phyloP scores from a whole-genome alignment of 148 eudicot genomes.

The Heliamphora exappendiculata region DNA sequence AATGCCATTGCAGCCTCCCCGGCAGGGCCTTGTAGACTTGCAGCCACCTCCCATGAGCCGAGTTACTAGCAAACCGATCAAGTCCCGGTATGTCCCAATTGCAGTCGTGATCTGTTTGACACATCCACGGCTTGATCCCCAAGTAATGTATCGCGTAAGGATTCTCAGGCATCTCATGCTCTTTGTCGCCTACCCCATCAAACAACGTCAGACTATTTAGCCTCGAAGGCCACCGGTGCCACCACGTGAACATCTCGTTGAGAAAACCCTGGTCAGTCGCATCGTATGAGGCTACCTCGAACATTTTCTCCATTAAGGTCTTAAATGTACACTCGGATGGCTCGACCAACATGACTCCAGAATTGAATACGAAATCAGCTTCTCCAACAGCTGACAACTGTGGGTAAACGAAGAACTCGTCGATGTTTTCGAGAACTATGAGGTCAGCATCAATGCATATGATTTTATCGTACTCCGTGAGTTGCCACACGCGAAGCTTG shows the following conservation, averaged over 20 bases:
- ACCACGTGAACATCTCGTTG: constrained; percentile 59
- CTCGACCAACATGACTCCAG: constrained; percentile 63
- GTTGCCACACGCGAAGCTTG: constrained; percentile 62
- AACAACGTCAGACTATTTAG: constrained; percentile 39
- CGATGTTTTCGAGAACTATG: constrained; percentile 41
- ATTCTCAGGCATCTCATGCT: constrained; percentile 24
- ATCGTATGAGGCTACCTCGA: constrained; percentile 33
- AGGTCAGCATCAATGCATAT: constrained; percentile 62
- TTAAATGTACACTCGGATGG: constrained; percentile 56
- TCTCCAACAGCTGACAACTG: constrained; percentile 47
- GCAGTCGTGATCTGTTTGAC: constrained; percentile 54
- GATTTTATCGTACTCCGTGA: constrained; percentile 51
- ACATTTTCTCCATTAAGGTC: constrained; percentile 32
- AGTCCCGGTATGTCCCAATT: constrained; percentile 43
- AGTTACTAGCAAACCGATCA: constrained; percentile 39
- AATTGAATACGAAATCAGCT: constrained; percentile 37
- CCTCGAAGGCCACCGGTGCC: constrained; percentile 48
- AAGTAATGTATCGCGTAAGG: constrained; percentile 46
- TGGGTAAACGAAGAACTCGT: constrained; percentile 47
- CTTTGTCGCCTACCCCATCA: not conserved
- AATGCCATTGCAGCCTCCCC: constrained; percentile 25
- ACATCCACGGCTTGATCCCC: constrained; percentile 71
- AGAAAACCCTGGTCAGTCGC: constrained; percentile 73
- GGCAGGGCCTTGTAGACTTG: constrained; percentile 42
- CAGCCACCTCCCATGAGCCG: constrained; percentile 53